Percentiles rank a stretch among this genome's conserved stretches.
Conservation (phyloP, 768 basidiomycete species). For the Amyloporia xantha region DNA sequence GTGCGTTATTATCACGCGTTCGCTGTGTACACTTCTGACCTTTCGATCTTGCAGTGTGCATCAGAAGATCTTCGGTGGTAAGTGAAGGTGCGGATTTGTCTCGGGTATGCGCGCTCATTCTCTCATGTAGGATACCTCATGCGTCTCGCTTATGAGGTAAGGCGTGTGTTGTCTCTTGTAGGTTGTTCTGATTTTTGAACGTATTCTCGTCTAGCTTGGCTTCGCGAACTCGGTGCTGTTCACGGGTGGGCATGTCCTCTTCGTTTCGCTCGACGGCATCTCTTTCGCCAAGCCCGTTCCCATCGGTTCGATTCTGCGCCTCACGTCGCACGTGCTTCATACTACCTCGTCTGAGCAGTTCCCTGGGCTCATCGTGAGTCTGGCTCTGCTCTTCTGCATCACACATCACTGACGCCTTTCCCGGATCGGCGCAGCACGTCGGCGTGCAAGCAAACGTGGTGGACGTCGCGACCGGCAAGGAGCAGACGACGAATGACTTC, state of each 20-base stretch:
- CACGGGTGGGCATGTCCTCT: conserved; percentile 57
- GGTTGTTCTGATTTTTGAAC: neutral
- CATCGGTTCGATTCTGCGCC: conserved; percentile 73
- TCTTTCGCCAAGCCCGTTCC: conserved; percentile 76
- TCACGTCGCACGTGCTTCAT: conserved; percentile 65
- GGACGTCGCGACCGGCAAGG: conserved; percentile 55
- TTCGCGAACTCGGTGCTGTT: conserved; percentile 68
- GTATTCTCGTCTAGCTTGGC: conserved; percentile 44
- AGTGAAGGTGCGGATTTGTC: neutral
- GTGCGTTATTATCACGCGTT: conserved; percentile 32
- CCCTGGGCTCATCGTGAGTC: conserved; percentile 54
- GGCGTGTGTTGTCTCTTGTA: neutral
- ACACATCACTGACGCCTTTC: neutral
- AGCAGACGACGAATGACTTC: conserved; percentile 70
- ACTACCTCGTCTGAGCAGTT: conserved; percentile 41
- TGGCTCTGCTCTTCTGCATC: neutral
- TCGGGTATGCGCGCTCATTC: neutral
- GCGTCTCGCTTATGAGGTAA: conserved; percentile 67
- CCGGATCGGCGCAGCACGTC: conserved; percentile 43
- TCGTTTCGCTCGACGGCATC: conserved; percentile 75
- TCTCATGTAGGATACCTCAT: conserved; percentile 38
- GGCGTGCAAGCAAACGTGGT: conserved; percentile 69
- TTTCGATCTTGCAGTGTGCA: conserved; percentile 45
- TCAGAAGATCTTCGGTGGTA: conserved; percentile 78
- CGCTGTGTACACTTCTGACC: neutral